Evolutionary conservation across 2,329 filamentous ascomycete genomes (phyloP), one percentile per base, ranked within the genome.

Genomic region (Westerdykella sp.): DNA sequence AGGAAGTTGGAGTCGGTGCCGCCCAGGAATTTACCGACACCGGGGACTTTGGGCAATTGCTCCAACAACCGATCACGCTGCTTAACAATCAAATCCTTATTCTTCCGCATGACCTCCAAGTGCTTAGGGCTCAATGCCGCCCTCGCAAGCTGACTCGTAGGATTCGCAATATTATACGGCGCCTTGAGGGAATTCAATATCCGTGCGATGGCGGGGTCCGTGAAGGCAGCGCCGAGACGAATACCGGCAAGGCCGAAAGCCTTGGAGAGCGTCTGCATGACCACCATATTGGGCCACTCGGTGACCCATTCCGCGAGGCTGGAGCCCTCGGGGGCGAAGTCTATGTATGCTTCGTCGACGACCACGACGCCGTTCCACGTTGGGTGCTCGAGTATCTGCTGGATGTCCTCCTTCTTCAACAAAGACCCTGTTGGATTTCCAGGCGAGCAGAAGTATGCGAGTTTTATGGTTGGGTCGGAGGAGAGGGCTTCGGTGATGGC

Each of bases 241-340:
- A 98, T 95, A 40, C 91, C 93, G 4, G 93, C 93, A 60, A 98
- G 79, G 22, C 93, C 93, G 62, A 98, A 98, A 0, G 89, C 93
- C 68, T 98, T 98, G 59, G 87, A 95, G n/a, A 97, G 77, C 1
- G 93, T 98, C 74, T 98, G 93, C 87, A 97, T 88, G 44, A 98
- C 90, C 14, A 96, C 89, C 21, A 98, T 75, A 67, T 98, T 98
- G 40, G 91, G 90, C 80, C 87, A 94, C 60, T 95, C 89, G 30
- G 79, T 75, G 1, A 95, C 90, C 84, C 87, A 95, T 68, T 95
- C 87, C 21, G 93, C 91, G 21, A 97, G 77, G 53, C 86, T 94
- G 34, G 86, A 77, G 21, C 79, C 82, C 38, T 85, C 81, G 5
- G 82, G 81, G 6, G 90, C 84, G 62, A 97, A 98, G 70, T 98